Base-by-base conservation (phyloP, 2,329 filamentous ascomycete genomes). In the Eutypa lata region DNA sequence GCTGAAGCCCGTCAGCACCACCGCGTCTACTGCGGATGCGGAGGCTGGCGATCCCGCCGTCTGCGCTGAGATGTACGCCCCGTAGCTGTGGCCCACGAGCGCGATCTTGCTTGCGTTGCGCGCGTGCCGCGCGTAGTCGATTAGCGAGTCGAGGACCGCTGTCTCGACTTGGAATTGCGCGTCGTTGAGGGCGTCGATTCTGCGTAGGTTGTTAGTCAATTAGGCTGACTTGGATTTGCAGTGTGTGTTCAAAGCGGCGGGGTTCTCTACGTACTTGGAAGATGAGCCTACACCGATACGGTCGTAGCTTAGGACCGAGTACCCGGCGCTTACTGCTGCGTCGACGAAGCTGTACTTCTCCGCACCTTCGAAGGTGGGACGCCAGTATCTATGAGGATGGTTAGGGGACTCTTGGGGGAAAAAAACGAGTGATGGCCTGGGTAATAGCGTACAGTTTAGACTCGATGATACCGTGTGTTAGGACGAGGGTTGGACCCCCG, bases 141-240 rank as follows among this genome's bases (percentile, higher is more conserved):
- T 51, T 28, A 68, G 61, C 14, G 58, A 58, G 54, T 63, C 60
- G 11, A 68, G 59, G 5, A 67, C 65, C 14, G 64, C 59, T 1
- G 58, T 59, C 52, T 68, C 58, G n/a, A 68, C 65, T 57, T 66
- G 65, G 48, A 66, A 68, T n/a, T 68, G 65, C 7, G 65, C 64
- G 38, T 67, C 65, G 1, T 49, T 51, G 10, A 61, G 47, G 3
- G 65, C 50, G 48, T 63, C 44, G 16, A 67, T 43, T 31, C 65
- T 67, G 24, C 14, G 14, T 38, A 37, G 16, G 47, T 40, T 26
- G 14, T 26, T 3, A 45, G 7, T 2, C 10, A 6, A 10, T 31
- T 31, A n/a, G n/a, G 26, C 10, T 31, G 5, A 31, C 26, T 31
- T 31, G 26, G 22, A 22, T 18, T 10, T 6, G 3, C n/a, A 21